A percentile compares a stretch with the other conserved stretches of the same genome.
These are phyloP conservation scores for Evansstolkia leycettana DNA, from an alignment of 495 filamentous ascomycete genomes.

Conservation along the genomic window DNA sequence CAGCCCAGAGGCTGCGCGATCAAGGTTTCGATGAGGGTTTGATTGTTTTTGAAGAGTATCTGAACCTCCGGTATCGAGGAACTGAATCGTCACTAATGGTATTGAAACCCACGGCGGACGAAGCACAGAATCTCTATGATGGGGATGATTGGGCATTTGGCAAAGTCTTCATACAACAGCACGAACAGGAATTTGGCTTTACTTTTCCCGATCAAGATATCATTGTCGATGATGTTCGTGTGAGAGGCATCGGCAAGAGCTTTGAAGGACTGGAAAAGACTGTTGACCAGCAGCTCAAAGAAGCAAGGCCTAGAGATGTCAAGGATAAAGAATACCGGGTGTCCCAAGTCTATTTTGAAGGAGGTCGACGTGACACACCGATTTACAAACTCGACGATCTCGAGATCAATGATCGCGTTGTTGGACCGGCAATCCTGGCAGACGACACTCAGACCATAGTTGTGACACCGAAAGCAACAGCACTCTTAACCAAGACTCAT, in stretches of 20 bases:
- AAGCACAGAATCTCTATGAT: constrained; percentile 28
- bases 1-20: constrained; percentile 46
- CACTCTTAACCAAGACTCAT: constrained; percentile 8
- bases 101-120: constrained; percentile 47
- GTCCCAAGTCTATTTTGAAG: constrained; percentile 28
- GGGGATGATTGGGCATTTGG: constrained; percentile 68
- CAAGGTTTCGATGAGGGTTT: constrained; percentile 64
- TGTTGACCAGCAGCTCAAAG: constrained; percentile 72
- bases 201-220: constrained; percentile 81
- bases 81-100: constrained; percentile 86
- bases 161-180: constrained; percentile 71
- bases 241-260: constrained; percentile 65
- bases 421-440: constrained; percentile 76
- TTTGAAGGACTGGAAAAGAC: constrained; percentile 58
- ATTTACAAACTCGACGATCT: constrained; percentile 74
- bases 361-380: constrained; percentile 59
- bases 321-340: constrained; percentile 17
- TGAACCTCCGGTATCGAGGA: constrained; percentile 81
- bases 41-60: constrained; percentile 75
- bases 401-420: constrained; percentile 55
- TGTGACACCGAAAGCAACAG: constrained; percentile 61
- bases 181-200: constrained; percentile 92
- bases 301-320: constrained; percentile 36
- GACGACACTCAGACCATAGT: constrained; percentile 93
- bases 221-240: constrained; percentile 84